Evolutionary conservation across 2,329 filamentous ascomycete genomes (phyloP).

Genomic region (Claviceps spartinae): DNA sequence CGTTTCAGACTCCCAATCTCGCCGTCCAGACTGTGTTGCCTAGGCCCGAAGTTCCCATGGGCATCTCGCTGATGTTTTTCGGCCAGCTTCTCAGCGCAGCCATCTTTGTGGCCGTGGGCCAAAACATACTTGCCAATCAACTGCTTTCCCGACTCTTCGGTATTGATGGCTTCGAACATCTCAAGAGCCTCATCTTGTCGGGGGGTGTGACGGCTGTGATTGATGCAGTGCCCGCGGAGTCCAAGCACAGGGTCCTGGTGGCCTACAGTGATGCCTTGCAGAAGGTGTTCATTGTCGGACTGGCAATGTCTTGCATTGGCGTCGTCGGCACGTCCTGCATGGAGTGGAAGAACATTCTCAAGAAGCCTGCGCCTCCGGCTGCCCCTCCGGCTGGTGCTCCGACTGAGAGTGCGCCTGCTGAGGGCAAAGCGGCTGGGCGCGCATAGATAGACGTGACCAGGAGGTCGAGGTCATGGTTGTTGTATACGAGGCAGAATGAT

Average conservation of each 20-base stretch:
- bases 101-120: neutral
- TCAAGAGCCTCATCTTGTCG: neutral
- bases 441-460: neutral
- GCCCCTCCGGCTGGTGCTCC: neutral
- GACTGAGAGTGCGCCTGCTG: neutral
- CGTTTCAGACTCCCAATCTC: slow-evolving; percentile 43
- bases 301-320: neutral
- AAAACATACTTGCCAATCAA: slow-evolving; percentile 1
- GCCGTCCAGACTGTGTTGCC: slow-evolving; percentile 42
- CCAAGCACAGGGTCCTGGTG: neutral
- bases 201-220: neutral
- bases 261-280: neutral
- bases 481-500: neutral
- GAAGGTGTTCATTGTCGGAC: neutral
- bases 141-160: neutral
- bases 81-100: slow-evolving; percentile 11
- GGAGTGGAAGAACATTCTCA: slow-evolving; percentile 2
- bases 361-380: neutral
- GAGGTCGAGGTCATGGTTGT: neutral
- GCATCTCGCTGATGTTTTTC: slow-evolving; percentile 18
- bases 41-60: slow-evolving; percentile 38
- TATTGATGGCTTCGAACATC: neutral
- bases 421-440: neutral
- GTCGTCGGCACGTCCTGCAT: neutral
- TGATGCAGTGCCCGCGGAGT: neutral